phyloP scores from a whole-genome alignment of 2,329 filamentous ascomycete genomes.

The Drechslerella coelobrocha region DNA sequence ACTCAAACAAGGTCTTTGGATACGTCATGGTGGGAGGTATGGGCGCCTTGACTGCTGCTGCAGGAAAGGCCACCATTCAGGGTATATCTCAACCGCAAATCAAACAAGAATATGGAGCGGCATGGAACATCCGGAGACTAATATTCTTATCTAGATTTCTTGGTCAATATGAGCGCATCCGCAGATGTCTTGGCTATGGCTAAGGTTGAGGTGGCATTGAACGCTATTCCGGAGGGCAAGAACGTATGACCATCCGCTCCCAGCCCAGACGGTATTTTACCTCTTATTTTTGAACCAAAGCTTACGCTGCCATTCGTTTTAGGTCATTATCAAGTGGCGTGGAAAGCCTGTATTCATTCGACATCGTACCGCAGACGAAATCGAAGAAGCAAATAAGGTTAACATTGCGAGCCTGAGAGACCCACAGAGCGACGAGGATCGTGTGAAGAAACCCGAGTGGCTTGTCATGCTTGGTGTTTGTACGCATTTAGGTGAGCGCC shows the following conservation, averaged over 20 bases:
- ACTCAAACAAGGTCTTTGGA: slow-evolving; percentile 82
- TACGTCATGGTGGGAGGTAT: slow-evolving; percentile 99
- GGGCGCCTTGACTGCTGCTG: slow-evolving; percentile 87
- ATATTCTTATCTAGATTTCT: slow-evolving; percentile 74
- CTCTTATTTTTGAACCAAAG: not conserved
- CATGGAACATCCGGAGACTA: slow-evolving; percentile 10
- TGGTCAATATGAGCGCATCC: slow-evolving; percentile 99
- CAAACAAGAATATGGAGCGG: not conserved
- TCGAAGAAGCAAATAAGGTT: slow-evolving; percentile 89
- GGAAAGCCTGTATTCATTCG: slow-evolving; percentile 99
- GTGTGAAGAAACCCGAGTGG: slow-evolving; percentile 98
- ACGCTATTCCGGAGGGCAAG: slow-evolving; percentile 96
- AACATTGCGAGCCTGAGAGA: slow-evolving; percentile 85
- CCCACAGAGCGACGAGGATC: slow-evolving; percentile 86
- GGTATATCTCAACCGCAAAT: slow-evolving; percentile 67
- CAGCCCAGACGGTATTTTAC: not conserved
- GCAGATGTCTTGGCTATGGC: slow-evolving; percentile 98
- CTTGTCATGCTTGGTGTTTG: slow-evolving; percentile 99
- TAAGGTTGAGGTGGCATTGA: slow-evolving; percentile 97
- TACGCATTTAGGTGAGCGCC: slow-evolving; percentile 76
- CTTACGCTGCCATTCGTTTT: slow-evolving; percentile 25
- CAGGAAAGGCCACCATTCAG: slow-evolving; percentile 97
- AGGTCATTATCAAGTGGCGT: slow-evolving; percentile 99
- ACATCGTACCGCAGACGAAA: slow-evolving; percentile 91
- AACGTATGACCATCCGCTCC: slow-evolving; percentile 71